Evolutionary conservation across 176 grass and related monocot species (phyloP), one percentile per base, ranked within the genome.

Genomic region (Puya raimondii): DNA sequence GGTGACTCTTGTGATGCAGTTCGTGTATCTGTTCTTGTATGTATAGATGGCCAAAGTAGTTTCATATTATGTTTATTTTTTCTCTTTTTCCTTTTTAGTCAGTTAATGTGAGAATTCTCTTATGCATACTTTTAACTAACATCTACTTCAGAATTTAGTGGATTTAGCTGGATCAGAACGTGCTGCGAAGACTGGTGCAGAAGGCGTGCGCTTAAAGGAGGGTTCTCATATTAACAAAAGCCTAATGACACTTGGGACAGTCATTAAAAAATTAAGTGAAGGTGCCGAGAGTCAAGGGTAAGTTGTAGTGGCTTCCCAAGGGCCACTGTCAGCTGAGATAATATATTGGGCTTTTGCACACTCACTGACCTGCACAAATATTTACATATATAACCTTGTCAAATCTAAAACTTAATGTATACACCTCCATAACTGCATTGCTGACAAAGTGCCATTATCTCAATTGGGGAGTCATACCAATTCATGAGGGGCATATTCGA

Each of bases 141-240:
- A 47, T 42, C 23, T 65, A 29, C 42, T 66, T 47, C 58, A 96
- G 92, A 96, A 96, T 88, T 79, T 96, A 69, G 86, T 96, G 11
- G 92, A 96, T 77, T 89, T 96, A 84, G 92, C 92, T 70, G 92
- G 92, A 54, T 96, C 92, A 71, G 92, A 96, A 80, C 88, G 92
- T 64, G 88, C 86, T 64, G 88, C 86, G n/a, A 96, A 96, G 82
- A 96, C 88, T 17, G 92, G 92, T 48, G 92, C 92, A 29, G 92
- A 96, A 81, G 92, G 92, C 50, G 70, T 91, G 81, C 85, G 92
- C 53, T 79, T 96, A 64, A 96, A 91, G 76, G 92, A 96, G 79
- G 92, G 92, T 72, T 96, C 92, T 70, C 92, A 96, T 71, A 96
- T 96, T 79, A 96, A 96, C 71, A 91, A 87, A 89, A 96, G 92